phyloP scores from a whole-genome alignment of 345 rosid species.

The Psidium guajava region DNA sequence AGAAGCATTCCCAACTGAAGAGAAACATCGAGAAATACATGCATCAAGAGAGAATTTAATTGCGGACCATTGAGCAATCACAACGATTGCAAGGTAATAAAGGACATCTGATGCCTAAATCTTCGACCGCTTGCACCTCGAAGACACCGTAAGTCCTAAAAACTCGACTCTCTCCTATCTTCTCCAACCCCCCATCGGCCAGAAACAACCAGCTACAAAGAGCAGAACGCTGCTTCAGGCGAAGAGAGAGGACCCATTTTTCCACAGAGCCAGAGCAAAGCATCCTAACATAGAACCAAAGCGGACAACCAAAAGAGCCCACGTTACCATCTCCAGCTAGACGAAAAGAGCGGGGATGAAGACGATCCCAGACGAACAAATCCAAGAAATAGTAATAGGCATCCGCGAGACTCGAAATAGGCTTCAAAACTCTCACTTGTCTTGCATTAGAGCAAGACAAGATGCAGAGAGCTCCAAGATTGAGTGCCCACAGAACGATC shows the following conservation, averaged over 20 bases:
- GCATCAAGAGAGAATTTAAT: too few species aligned
- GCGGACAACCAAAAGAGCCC: conserved; percentile 12
- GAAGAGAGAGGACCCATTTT: not conserved
- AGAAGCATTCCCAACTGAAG: too few species aligned
- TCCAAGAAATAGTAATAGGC: not conserved
- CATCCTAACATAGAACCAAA: not conserved
- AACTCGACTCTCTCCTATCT: too few species aligned
- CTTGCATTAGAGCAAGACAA: not conserved
- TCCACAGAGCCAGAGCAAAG: not conserved
- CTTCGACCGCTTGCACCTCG: too few species aligned
- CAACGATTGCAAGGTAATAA: too few species aligned
- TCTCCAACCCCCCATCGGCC: too few species aligned
- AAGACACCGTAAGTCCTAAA: too few species aligned
- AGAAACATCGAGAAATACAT: too few species aligned
- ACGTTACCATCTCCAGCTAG: not conserved
- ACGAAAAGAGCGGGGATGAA: not conserved
- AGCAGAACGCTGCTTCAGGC: not conserved
- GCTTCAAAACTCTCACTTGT: not conserved
- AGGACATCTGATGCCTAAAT: too few species aligned
- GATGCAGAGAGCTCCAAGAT: not conserved
- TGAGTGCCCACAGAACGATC: not conserved
- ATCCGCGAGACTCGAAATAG: not conserved
- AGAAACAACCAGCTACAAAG: not conserved
- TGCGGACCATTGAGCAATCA: too few species aligned
- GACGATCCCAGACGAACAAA: not conserved